Evolutionary conservation across 1,284 basidiomycete species (phyloP).

Genomic region (Ceratobasidium papillatum): DNA sequence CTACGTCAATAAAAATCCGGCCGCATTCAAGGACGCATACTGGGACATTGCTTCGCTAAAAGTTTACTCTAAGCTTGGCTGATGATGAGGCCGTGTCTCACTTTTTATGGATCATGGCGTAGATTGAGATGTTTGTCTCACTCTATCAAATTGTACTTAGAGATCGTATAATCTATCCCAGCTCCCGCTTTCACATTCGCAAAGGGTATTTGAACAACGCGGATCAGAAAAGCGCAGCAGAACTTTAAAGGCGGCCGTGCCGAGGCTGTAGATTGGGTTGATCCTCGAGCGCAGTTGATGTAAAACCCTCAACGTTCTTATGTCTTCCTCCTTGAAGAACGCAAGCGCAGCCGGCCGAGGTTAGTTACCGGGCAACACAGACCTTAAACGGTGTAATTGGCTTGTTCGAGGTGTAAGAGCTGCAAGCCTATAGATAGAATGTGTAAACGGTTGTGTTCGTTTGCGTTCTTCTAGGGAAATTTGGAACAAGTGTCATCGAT

Average conservation of each 20-base stretch:
- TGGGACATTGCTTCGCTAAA: slow-evolving; percentile 66
- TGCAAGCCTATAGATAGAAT: neutral
- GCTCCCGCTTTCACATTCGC: neutral
- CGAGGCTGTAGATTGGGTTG: neutral
- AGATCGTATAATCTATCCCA: neutral
- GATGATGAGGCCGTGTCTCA: neutral
- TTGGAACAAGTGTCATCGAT: neutral
- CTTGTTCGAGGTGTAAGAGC: neutral
- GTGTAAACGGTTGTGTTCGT: neutral
- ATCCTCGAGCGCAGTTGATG: neutral
- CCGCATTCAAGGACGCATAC: slow-evolving; percentile 70
- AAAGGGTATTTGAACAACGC: neutral
- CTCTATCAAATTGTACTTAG: neutral
- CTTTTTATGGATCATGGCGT: neutral
- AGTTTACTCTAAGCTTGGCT: slow-evolving; percentile 49
- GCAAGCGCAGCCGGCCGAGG: neutral
- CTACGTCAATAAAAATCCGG: slow-evolving; percentile 69
- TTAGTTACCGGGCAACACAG: neutral
- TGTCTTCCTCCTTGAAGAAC: neutral
- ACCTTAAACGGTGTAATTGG: neutral
- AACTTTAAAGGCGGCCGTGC: neutral
- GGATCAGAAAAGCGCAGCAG: slow-evolving; percentile 1
- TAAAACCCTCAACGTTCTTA: neutral
- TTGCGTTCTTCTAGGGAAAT: neutral
- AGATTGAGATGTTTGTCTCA: neutral